Percentiles rank a stretch among this genome's conserved stretches.
These are phyloP conservation scores for Ogataea hybrid DNA, from an alignment of 1,139 yeast genomes.

Conservation along the genomic window DNA sequence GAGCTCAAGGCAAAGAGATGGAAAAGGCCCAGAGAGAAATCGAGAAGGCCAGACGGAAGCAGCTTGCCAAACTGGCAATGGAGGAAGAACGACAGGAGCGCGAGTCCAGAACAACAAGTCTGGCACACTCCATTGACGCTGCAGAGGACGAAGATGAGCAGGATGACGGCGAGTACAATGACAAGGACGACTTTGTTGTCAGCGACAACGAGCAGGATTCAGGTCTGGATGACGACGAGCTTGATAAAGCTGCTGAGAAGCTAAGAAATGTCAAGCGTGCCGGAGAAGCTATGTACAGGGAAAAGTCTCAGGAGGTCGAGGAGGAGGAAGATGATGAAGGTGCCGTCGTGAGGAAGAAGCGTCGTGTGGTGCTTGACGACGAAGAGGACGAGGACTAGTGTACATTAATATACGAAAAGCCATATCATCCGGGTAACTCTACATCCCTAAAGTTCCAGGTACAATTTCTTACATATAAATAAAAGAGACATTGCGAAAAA, in stretches of 20 bases:
- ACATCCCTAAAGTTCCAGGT: neutral
- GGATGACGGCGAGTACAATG: constrained; percentile 49
- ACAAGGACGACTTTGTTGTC: constrained; percentile 49
- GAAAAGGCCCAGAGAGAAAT: constrained; percentile 78
- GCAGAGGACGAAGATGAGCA: constrained; percentile 44
- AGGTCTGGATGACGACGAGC: constrained; percentile 50
- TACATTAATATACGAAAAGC: neutral
- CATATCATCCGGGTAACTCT: constrained; percentile 1
- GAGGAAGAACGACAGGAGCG: constrained; percentile 50
- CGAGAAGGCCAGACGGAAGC: constrained; percentile 66
- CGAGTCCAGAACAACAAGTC: constrained; percentile 26
- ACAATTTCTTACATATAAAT: constrained; percentile 2
- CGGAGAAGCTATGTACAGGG: constrained; percentile 30
- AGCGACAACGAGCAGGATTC: constrained; percentile 41
- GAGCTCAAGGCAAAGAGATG: constrained; percentile 77
- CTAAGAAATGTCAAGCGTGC: constrained; percentile 36
- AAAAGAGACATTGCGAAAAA: constrained; percentile 4
- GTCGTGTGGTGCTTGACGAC: constrained; percentile 58
- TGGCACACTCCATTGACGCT: constrained; percentile 22
- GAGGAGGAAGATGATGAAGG: constrained; percentile 39
- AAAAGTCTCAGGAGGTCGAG: constrained; percentile 34
- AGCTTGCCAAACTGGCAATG: constrained; percentile 50
- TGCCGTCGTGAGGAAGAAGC: constrained; percentile 47
- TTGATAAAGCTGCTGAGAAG: constrained; percentile 34
- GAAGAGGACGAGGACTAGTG: constrained; percentile 43